Base-by-base conservation (phyloP, 768 basidiomycete species). In the Pulveroboletus ravenelii region DNA sequence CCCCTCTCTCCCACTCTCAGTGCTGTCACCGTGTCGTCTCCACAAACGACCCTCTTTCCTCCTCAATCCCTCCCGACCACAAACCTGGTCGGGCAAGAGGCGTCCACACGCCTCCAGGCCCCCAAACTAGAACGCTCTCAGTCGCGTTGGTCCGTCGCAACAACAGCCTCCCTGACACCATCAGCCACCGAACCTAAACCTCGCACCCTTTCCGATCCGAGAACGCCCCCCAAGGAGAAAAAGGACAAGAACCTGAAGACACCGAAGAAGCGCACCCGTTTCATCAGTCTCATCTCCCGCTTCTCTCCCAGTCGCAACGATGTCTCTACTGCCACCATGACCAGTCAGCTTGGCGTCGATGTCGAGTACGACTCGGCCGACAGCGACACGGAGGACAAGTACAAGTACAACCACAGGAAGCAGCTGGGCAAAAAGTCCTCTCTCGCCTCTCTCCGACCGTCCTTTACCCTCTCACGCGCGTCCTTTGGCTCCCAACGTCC, bases 231-330 rank as follows among this genome's bases (percentile, higher is more conserved):
- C 13, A 59, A 47, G 37, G 45, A 44, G 1, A 68, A 60, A 35
- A 67, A 57, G 18, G 45, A 47, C 20, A 66, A 67, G 49, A 6
- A 30, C 5, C 5, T 55, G 9, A 69, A 68, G 45, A 56, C 59
- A 0, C 65, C 66, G 10, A 61, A 54, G 39, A 70, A 68, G 39
- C 66, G 66, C 6, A n/a, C 63, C 0, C 68, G 68, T 10, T 67
- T 67, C 45, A 63, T 69, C 32, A 66, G 59, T 40, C 61, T 67
- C 37, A 66, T 67, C 9, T 68, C 66, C 0, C 66, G 63, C 4
- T 25, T 67, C 3, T 69, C 67, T 1, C 67, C 66, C 0, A 55
- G 65, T 23, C 67, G 68, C n/a, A 32, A 18, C 13, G 66, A 69
- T 4, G 6, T 41, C 5, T 44, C 60, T 3, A 45, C 61, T 5